Evolutionary conservation across 2,329 filamentous ascomycete species (phyloP).

Genomic region (Cladosporium sp.): DNA sequence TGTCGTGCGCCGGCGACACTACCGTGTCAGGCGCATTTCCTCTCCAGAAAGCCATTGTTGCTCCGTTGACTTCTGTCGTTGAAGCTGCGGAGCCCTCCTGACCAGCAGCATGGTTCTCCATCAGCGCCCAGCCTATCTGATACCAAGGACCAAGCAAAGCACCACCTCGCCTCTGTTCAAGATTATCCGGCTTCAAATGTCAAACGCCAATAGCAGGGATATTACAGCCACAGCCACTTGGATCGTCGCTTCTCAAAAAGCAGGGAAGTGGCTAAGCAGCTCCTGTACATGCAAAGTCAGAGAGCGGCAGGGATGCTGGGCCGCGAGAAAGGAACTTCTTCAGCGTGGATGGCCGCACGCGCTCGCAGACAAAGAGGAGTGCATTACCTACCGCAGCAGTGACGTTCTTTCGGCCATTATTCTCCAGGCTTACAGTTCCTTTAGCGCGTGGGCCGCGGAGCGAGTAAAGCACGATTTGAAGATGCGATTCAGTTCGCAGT

Average conservation of each 20-base stretch:
- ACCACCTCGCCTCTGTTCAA: not conserved
- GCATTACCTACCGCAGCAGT: not conserved
- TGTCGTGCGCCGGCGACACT: not conserved
- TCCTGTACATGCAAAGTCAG: not conserved
- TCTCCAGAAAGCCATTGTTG: constrained; percentile 4
- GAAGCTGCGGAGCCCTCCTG: not conserved
- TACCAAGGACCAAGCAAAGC: constrained; percentile 3
- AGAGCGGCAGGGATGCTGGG: not conserved
- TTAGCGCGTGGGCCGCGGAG: not conserved
- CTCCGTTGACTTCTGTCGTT: not conserved
- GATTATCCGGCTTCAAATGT: not conserved
- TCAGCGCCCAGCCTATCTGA: constrained; percentile 2
- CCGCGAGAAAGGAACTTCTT: not conserved
- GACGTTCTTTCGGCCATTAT: not conserved
- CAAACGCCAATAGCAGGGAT: not conserved
- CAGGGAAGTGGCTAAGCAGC: not conserved
- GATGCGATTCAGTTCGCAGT: not conserved
- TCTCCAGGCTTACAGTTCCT: not conserved
- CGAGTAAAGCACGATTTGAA: too few relatives aligned
- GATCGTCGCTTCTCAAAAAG: constrained; percentile 1
- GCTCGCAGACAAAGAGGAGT: not conserved
- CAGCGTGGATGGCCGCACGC: not conserved
- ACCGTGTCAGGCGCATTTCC: constrained; percentile 3
- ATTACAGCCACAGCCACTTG: not conserved
- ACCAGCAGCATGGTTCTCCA: constrained; percentile 1